Evolutionary conservation across 768 basidiomycete species (phyloP).

Genomic region (Hygrophorus russula): DNA sequence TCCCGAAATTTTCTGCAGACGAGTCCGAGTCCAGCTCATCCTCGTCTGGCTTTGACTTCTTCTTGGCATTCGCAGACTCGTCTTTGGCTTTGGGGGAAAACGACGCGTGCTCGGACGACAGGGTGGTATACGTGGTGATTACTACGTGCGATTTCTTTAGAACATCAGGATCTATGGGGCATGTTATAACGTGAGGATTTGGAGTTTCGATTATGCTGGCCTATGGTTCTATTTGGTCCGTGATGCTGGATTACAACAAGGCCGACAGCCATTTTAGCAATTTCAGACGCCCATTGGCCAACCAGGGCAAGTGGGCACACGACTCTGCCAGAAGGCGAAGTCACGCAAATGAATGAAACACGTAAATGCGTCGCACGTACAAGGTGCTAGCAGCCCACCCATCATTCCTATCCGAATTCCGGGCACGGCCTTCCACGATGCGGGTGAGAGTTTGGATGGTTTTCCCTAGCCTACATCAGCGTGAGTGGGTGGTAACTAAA

Average conservation of each 20-base stretch:
- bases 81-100: conserved; percentile 42
- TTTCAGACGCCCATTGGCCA: conserved; percentile 85
- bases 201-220: conserved; percentile 24
- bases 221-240: conserved; percentile 58
- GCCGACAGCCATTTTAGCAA: conserved; percentile 54
- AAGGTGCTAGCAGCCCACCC: conserved; percentile 66
- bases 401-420: conserved; percentile 54
- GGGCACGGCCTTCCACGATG: conserved; percentile 73
- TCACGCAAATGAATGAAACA: neutral
- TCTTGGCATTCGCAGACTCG: conserved; percentile 28
- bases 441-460: conserved; percentile 86
- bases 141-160: conserved; percentile 57
- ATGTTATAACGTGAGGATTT: neutral
- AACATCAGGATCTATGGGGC: conserved; percentile 36
- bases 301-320: conserved; percentile 82
- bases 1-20: conserved; percentile 27
- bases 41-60: conserved; percentile 30
- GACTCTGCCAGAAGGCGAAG: conserved; percentile 39
- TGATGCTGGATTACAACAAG: conserved; percentile 78
- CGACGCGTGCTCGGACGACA: conserved; percentile 66
- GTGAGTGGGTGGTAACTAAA: neutral
- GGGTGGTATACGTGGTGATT: conserved; percentile 79
- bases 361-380: conserved; percentile 28
- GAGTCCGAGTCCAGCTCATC: conserved; percentile 14
- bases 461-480: conserved; percentile 55